A percentile compares a stretch with the other conserved stretches of the same genome.
Evolutionary conservation across 495 filamentous ascomycete genomes (phyloP).

Genomic region (Penicillium arizonense): DNA sequence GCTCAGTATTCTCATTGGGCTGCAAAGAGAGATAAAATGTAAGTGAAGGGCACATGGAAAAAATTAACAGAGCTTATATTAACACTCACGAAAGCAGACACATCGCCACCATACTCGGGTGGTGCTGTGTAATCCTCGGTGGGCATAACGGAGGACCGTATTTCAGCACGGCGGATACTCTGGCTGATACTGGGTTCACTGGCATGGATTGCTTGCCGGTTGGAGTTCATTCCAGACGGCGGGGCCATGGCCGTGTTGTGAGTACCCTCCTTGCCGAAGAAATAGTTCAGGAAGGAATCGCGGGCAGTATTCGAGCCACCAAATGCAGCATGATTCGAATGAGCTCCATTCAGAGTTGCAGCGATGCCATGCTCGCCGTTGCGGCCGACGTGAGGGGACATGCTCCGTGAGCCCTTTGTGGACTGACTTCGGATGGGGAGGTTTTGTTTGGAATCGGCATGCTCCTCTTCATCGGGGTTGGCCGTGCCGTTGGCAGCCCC

Average conservation of each 20-base stretch:
- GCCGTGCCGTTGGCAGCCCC: constrained; percentile 72
- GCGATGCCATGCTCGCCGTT: constrained; percentile 57
- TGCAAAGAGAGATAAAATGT: constrained; percentile 26
- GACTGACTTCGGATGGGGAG: constrained; percentile 59
- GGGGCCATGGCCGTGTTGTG: constrained; percentile 36
- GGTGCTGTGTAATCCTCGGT: constrained; percentile 41
- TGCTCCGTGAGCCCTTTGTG: constrained; percentile 64
- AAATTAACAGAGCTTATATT: neutral
- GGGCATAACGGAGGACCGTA: constrained; percentile 37
- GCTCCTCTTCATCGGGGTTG: constrained; percentile 67
- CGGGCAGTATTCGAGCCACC: constrained; percentile 56
- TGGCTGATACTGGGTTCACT: constrained; percentile 80
- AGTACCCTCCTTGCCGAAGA: constrained; percentile 88
- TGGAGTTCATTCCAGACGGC: constrained; percentile 37
- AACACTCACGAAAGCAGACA: constrained; percentile 58
- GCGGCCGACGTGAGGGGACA: constrained; percentile 77
- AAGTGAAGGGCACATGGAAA: neutral
- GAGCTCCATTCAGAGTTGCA: constrained; percentile 64
- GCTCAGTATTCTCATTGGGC: constrained; percentile 55
- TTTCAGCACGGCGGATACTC: constrained; percentile 75
- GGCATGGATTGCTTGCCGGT: constrained; percentile 68
- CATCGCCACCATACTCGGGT: constrained; percentile 47
- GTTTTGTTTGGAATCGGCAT: constrained; percentile 47
- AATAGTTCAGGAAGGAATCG: constrained; percentile 96
- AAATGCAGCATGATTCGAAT: constrained; percentile 61